Evolutionary conservation across 2,329 filamentous ascomycete species (phyloP).

Genomic region (Aspergillus ochraceoroseus): DNA sequence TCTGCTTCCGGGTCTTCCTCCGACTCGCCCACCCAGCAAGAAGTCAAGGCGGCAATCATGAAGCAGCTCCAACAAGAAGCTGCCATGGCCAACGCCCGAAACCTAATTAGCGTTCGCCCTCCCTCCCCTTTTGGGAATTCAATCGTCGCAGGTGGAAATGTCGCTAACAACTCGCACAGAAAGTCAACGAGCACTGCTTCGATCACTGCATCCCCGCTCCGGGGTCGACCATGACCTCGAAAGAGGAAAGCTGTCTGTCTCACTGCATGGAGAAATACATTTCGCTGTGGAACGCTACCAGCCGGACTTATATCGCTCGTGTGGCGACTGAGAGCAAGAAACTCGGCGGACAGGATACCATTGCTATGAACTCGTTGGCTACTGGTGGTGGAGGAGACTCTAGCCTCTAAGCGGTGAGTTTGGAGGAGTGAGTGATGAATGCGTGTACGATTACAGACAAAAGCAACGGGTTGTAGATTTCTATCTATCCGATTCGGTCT

Average conservation of each 20-base stretch:
- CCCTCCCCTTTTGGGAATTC: slow-evolving; percentile 1
- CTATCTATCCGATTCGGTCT: too few species aligned
- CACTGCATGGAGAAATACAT: slow-evolving; percentile 84
- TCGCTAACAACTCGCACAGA: too few species aligned
- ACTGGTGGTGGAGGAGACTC: slow-evolving; percentile 4
- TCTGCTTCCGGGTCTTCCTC: slow-evolving; percentile 22
- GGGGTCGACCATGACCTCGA: slow-evolving; percentile 59
- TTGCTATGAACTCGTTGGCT: slow-evolving; percentile 20
- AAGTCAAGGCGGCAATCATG: slow-evolving; percentile 54
- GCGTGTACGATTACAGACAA: not conserved
- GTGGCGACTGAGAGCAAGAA: slow-evolving; percentile 56
- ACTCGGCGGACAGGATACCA: slow-evolving; percentile 27
- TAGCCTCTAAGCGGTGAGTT: slow-evolving; percentile 4
- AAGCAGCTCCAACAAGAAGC: slow-evolving; percentile 61
- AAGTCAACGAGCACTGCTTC: slow-evolving; percentile 78
- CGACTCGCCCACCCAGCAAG: slow-evolving; percentile 26
- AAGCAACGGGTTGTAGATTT: too few species aligned
- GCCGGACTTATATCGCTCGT: slow-evolving; percentile 59
- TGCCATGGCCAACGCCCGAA: slow-evolving; percentile 63
- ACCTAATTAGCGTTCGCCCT: slow-evolving; percentile 61
- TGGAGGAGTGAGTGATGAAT: not conserved
- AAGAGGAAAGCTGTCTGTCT: slow-evolving; percentile 66
- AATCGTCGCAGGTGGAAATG: too few species aligned
- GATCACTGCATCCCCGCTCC: slow-evolving; percentile 68
- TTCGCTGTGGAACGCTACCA: slow-evolving; percentile 70